Evolutionary conservation across 768 basidiomycete species (phyloP).

Genomic region (Serendipita vermifera): DNA sequence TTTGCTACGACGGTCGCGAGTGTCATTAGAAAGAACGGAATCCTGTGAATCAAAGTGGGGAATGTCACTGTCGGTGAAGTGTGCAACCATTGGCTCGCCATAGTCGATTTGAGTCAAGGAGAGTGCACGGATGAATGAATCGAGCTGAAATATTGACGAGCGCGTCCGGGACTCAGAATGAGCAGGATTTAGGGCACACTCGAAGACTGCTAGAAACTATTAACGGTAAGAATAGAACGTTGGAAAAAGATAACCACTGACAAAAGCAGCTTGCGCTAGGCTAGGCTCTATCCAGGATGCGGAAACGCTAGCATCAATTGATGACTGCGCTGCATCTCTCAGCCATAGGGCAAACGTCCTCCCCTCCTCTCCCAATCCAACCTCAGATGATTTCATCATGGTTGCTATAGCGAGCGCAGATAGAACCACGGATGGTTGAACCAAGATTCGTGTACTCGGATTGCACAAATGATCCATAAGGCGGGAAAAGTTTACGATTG

Average conservation of each 20-base stretch:
- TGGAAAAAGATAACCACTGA: slow-evolving; percentile 23
- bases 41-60: slow-evolving; percentile 28
- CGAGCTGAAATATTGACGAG: slow-evolving; percentile 43
- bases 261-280: slow-evolving; percentile 62
- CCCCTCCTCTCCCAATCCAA: slow-evolving; percentile 42
- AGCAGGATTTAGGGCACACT: slow-evolving; percentile 57
- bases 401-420: slow-evolving; percentile 56
- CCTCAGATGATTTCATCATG: slow-evolving; percentile 59
- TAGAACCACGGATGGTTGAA: slow-evolving; percentile 61
- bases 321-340: slow-evolving; percentile 41
- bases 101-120: slow-evolving; percentile 45
- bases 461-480: slow-evolving; percentile 41
- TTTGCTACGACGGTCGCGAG: too few relatives aligned
- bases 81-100: slow-evolving; percentile 38
- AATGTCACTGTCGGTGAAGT: slow-evolving; percentile 36
- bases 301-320: slow-evolving; percentile 39
- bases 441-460: slow-evolving; percentile 37
- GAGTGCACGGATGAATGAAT: slow-evolving; percentile 47
- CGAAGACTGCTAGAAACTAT: slow-evolving; percentile 61
- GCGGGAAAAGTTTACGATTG: slow-evolving; percentile 46
- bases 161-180: slow-evolving; percentile 43
- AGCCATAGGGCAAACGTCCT: slow-evolving; percentile 45
- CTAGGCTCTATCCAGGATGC: slow-evolving; percentile 44
- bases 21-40: too few relatives aligned
- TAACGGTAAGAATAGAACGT: background rate